Evolutionary conservation across 441 rosid species (phyloP), one percentile per base, ranked within the genome.

Genomic region (Adansonia grandidieri): DNA sequence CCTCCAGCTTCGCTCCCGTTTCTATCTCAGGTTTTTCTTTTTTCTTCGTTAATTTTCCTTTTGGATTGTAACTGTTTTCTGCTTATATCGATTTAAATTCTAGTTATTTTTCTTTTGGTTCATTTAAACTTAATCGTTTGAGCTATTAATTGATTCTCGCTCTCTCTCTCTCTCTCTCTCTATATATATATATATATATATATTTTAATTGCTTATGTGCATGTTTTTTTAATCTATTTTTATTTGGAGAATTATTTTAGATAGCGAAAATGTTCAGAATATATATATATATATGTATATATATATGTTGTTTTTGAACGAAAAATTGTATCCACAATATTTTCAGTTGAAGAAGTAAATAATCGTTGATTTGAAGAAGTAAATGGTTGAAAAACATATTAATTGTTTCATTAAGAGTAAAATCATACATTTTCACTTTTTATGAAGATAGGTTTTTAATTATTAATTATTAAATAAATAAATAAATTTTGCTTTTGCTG

Each of bases 21-120:
- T 87, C 93, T 40, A 78, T 91, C 77, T 86, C 91, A 75, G 91
- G 91, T 90, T 67, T 62, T 19, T 68, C 5, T n/a, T 19, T 58
- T 20, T 6, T 70, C 10, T 11, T 53, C 62, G 9, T 50, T 24
- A 15, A 28, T 13, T 71, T 28, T 71, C 28, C 2, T 14, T 32
- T 37, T 13, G 11, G 48, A 2, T 14, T 48, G 45, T 28, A 28
- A 5, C 9, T 51, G 0, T 20, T 28, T 14, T 14, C 9, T 50
- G 42, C 2, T 53, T 17, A 71, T 51, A 9, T 2, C 5, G 9
- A 40, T 14, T 42, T 40, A 4, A 42, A n/a, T 65, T 28, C 44
- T 11, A 3, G 32, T 24, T 61, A 3, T 2, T 40, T 63, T 47
- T 24, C n/a, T 2, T 70, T 48, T 53, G 50, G 2, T 63, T 63